These are phyloP conservation scores for Coriolopsis trogii DNA, from an alignment of 1,284 basidiomycete genomes.

Conservation along the genomic window DNA sequence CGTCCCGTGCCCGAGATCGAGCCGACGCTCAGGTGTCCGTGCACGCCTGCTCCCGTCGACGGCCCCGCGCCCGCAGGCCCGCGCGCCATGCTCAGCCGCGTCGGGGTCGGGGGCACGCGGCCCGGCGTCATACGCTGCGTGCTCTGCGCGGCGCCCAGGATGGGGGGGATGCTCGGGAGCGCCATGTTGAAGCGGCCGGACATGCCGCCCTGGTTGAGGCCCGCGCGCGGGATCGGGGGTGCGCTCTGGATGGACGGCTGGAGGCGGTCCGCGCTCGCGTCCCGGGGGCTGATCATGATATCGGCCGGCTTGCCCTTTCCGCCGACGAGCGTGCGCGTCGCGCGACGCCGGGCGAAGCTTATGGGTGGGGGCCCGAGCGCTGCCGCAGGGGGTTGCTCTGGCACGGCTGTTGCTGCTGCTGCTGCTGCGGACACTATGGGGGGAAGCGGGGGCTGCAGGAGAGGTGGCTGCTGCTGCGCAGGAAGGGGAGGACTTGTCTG, in stretches of 20 bases:
- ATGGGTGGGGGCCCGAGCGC: constrained; percentile 67
- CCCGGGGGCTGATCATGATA: constrained; percentile 72
- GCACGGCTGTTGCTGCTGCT: too few relatives aligned
- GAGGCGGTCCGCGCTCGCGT: constrained; percentile 56
- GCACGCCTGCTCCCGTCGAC: too few relatives aligned
- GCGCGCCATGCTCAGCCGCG: constrained; percentile 57
- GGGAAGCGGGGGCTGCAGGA: constrained; percentile 20
- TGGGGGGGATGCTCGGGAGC: constrained; percentile 65
- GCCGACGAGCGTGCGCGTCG: constrained; percentile 53
- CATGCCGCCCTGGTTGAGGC: constrained; percentile 35
- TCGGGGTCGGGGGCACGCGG: constrained; percentile 74
- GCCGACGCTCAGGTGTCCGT: constrained; percentile 25
- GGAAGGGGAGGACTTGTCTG: constrained; percentile 25
- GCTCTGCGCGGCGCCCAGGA: constrained; percentile 45
- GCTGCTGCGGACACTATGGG: constrained; percentile 6
- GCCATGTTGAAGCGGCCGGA: constrained; percentile 52
- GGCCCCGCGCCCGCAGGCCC: constrained; percentile 1
- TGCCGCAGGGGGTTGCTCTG: constrained; percentile 24
- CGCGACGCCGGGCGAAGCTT: constrained; percentile 73
- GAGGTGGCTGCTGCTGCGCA: constrained; percentile 10
- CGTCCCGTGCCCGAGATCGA: constrained; percentile 36
- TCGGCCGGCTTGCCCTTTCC: constrained; percentile 75
- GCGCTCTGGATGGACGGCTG: constrained; percentile 72
- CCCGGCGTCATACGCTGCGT: constrained; percentile 48
- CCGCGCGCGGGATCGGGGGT: constrained; percentile 62